Evolutionary conservation across 225 moss, liverwort and hornwort species (phyloP), one percentile per base, ranked within the genome.

Genomic region (Neckera pumila): DNA sequence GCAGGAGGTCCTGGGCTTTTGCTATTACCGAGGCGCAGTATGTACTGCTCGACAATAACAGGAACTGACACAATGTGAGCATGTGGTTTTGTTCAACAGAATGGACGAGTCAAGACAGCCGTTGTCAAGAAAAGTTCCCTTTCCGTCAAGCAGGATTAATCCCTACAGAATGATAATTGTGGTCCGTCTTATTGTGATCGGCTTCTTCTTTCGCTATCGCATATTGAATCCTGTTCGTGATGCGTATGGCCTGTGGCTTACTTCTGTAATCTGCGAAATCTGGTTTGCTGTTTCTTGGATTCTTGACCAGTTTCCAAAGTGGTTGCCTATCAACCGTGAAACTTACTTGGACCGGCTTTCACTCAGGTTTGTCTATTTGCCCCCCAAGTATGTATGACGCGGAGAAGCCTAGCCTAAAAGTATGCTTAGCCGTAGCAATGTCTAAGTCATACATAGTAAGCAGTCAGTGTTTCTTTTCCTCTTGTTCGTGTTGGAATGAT

Each of bases 261-360:
- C 92, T 47, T 96, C 96, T 28, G 94, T 97, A 58, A 87, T 96
- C 82, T 97, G 97, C 85, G 96, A 97, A 90, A 92, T 97, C 76
- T 97, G 97, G 97, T 97, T 97, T 87, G 97, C 95, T 33, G 86
- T 97, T 25, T 97, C 96, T 66, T 97, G 97, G 97, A 97, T 97
- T 81, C 92, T 97, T 56, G 97, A 97, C 86, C 97, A 97, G 89
- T 97, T 97, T 92, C 96, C 97, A 21, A 96, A 97, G 88, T 97
- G 97, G 97, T 92, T 94, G 76, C 97, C 96, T 51, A 94, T 97
- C 89, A 96, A 93, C 85, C 93, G 96, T 62, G 91, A 95, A 87
- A 97, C 95, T 34, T 97, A 96, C 85, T 92, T 97, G 66, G 97
- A 97, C 88, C 93, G 94, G 57, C 94, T 97, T 40, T 89, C 94